A percentile compares a stretch with the other conserved stretches of the same genome.
These are phyloP conservation scores for Debaryomyces subglobosus DNA, from an alignment of 1,139 yeast species.

Conservation along the genomic window DNA sequence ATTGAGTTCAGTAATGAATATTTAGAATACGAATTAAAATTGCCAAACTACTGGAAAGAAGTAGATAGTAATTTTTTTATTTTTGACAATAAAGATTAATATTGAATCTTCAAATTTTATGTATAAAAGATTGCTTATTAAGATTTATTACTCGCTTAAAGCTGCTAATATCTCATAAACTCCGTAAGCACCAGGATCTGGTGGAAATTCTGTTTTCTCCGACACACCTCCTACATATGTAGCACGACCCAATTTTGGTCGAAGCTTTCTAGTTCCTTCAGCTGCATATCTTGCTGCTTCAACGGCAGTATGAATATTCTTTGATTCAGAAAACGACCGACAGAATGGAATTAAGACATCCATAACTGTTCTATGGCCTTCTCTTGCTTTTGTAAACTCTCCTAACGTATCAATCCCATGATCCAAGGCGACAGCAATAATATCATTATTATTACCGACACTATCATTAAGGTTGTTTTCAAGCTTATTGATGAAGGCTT, in stretches of 20 bases:
- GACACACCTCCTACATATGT: constrained; percentile 44
- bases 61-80: too few species aligned
- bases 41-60: too few species aligned
- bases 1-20: too few species aligned
- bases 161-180: constrained; percentile 27
- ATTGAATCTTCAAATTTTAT: too few species aligned
- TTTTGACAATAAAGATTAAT: too few species aligned
- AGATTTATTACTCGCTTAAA: constrained; percentile 9
- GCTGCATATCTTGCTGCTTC: constrained; percentile 41
- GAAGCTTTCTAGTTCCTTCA: constrained; percentile 42
- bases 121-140: too few species aligned
- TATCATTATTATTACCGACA: constrained; percentile 18
- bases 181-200: constrained; percentile 51
- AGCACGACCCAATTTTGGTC: constrained; percentile 52
- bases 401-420: constrained; percentile 37
- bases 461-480: constrained; percentile 21
- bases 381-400: constrained; percentile 49
- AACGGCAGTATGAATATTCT: constrained; percentile 31
- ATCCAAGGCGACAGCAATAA: constrained; percentile 30
- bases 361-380: constrained; percentile 56
- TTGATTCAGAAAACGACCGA: constrained; percentile 26
- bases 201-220: constrained; percentile 31
- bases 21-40: too few species aligned
- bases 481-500: constrained; percentile 42
- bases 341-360: constrained; percentile 56